Conservation (phyloP, 2,329 filamentous ascomycete genomes). For the Diaporthe longicolla region DNA sequence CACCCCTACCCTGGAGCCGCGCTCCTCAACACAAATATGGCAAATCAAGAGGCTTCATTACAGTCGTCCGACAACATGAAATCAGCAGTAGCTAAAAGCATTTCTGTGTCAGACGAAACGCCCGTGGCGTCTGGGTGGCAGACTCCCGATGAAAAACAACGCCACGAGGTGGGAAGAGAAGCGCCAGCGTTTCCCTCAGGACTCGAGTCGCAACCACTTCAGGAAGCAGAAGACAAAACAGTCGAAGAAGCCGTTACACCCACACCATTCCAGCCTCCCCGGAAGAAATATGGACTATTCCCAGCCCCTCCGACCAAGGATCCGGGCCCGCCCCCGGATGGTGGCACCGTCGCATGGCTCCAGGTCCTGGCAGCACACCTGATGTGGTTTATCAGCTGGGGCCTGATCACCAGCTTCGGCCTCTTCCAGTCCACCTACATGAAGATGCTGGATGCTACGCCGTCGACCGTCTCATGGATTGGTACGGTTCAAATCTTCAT, state of each 20-base stretch:
- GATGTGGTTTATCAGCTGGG: conserved; percentile 56
- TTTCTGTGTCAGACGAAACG: conserved; percentile 9
- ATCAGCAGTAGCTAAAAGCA: not conserved
- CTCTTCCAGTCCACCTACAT: conserved; percentile 58
- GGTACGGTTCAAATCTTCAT: conserved; percentile 63
- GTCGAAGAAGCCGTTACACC: not conserved
- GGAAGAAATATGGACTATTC: conserved; percentile 10
- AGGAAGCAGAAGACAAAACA: not conserved
- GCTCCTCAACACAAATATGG: not conserved
- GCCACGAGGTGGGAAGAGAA: not conserved
- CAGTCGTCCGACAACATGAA: conserved; percentile 6
- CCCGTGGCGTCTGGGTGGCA: conserved; percentile 4
- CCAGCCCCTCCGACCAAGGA: conserved; percentile 43
- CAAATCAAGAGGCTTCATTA: not conserved
- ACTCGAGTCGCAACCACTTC: not conserved
- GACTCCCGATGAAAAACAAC: conserved; percentile 16
- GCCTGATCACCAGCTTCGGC: conserved; percentile 56
- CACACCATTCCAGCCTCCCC: not conserved
- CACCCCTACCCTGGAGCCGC: not conserved
- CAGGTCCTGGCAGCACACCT: conserved; percentile 57
- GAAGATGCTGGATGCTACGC: conserved; percentile 49
- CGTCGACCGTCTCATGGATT: conserved; percentile 62
- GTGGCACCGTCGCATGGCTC: conserved; percentile 55
- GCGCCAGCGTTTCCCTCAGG: not conserved
- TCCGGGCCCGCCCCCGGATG: conserved; percentile 52